These are phyloP conservation scores for Daldinia sp. DNA, from an alignment of 2,329 filamentous ascomycete genomes.

Conservation along the genomic window DNA sequence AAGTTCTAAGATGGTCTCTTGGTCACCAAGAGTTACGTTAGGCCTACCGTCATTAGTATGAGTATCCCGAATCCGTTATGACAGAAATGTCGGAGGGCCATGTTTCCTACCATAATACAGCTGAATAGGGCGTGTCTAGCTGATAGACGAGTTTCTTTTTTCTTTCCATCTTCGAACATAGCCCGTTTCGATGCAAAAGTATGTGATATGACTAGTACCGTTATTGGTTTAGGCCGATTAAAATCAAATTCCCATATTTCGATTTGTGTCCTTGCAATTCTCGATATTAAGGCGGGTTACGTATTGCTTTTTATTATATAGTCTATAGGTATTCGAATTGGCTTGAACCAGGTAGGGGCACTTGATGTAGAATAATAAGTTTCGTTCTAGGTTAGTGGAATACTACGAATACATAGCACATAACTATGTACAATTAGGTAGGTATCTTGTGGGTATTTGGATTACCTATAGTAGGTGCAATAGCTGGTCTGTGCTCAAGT, in stretches of 20 bases:
- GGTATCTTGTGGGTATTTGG: too few species aligned
- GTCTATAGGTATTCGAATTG: background rate
- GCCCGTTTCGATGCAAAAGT: background rate
- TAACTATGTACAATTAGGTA: too few species aligned
- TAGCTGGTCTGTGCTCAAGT: too few species aligned
- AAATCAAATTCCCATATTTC: background rate
- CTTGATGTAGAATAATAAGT: too few species aligned
- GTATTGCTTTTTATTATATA: background rate
- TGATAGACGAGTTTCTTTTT: conserved; percentile 69
- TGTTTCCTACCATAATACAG: conserved; percentile 62
- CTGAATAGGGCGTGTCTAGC: conserved; percentile 71
- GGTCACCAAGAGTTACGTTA: conserved; percentile 62
- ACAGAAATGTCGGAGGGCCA: background rate
- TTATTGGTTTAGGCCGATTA: background rate
- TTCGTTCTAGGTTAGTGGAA: too few species aligned
- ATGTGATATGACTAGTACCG: background rate
- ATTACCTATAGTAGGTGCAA: too few species aligned
- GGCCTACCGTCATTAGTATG: conserved; percentile 60
- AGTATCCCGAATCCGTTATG: background rate
- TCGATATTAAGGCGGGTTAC: too few species aligned
- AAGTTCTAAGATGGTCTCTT: conserved; percentile 71
- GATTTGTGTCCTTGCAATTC: background rate
- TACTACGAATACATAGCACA: too few species aligned
- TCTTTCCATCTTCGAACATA: conserved; percentile 50
- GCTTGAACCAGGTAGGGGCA: too few species aligned